Percentiles rank a stretch among this genome's conserved stretches.
Evolutionary conservation across 345 rosid species (phyloP).

Genomic region (Aquilaria sinensis): DNA sequence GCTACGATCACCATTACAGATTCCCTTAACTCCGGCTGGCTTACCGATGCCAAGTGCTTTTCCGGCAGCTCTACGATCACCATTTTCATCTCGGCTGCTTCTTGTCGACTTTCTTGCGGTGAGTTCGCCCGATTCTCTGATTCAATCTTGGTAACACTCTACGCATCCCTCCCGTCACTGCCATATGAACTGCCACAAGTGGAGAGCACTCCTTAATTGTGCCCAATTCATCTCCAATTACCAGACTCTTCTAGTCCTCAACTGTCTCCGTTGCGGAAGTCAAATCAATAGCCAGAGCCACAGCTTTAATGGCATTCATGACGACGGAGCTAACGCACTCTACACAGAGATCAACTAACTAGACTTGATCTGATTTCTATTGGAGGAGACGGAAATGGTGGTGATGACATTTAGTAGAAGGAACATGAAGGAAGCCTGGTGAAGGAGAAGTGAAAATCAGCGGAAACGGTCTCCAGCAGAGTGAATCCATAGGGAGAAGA

Average conservation of each 20-base stretch:
- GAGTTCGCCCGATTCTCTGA: slow-evolving; percentile 8
- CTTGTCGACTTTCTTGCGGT: neutral
- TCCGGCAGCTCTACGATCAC: neutral
- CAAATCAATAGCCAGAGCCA: neutral
- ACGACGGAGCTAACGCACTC: slow-evolving; percentile 4
- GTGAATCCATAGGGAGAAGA: neutral
- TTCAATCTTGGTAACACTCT: slow-evolving; percentile 1
- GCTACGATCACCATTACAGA: slow-evolving; percentile 2
- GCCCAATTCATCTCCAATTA: too few relatives aligned
- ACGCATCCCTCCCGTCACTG: neutral
- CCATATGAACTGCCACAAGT: neutral
- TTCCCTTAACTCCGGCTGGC: too few relatives aligned
- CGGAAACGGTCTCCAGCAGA: neutral
- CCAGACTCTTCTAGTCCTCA: neutral
- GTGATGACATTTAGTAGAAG: slow-evolving; percentile 2
- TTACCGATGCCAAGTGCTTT: too few relatives aligned
- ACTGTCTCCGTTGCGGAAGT: neutral
- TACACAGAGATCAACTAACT: slow-evolving; percentile 8
- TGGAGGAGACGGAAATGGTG: neutral
- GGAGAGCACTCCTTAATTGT: neutral
- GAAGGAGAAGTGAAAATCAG: neutral
- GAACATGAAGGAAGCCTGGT: slow-evolving; percentile 4
- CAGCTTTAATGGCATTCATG: neutral
- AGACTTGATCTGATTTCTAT: neutral
- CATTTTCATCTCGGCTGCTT: slow-evolving; percentile 9